Evolutionary conservation across 331 rosid genomes (phyloP).

Genomic region (Acacia concinna): DNA sequence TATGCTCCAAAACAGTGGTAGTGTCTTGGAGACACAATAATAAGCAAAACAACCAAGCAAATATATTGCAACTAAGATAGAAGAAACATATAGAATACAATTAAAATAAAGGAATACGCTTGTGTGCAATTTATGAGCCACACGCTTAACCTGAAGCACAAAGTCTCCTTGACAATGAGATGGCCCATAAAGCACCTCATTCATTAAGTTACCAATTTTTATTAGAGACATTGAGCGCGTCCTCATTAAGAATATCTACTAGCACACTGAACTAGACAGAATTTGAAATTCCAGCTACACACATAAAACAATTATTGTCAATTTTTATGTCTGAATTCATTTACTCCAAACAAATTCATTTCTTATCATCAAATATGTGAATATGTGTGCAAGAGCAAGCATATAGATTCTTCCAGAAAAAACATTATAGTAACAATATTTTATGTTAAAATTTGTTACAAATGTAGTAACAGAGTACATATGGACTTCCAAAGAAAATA

Average conservation of each 20-base stretch:
- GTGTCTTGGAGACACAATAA: background rate
- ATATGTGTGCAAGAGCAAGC: background rate
- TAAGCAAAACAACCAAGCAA: background rate
- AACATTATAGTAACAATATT: background rate
- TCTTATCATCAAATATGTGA: background rate
- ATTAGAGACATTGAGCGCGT: constrained; percentile 1
- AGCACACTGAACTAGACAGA: background rate
- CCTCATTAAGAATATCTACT: constrained; percentile 3
- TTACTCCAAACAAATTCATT: constrained; percentile 6
- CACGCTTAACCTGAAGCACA: background rate
- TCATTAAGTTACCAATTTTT: background rate
- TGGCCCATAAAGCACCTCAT: background rate
- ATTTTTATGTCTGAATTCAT: constrained; percentile 12
- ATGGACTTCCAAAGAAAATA: constrained; percentile 1
- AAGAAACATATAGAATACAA: background rate
- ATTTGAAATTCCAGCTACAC: constrained; percentile 1
- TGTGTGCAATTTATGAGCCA: background rate
- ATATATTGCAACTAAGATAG: background rate
- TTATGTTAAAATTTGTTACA: background rate
- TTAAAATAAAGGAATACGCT: background rate
- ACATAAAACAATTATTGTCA: constrained; percentile 11
- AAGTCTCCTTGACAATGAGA: background rate
- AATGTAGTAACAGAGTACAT: background rate
- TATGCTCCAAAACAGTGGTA: constrained; percentile 13
- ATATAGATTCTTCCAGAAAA: background rate